These are phyloP conservation scores for Phytophthora pistaciae DNA, from an alignment of 352 stramenopile genomes.

Conservation along the genomic window DNA sequence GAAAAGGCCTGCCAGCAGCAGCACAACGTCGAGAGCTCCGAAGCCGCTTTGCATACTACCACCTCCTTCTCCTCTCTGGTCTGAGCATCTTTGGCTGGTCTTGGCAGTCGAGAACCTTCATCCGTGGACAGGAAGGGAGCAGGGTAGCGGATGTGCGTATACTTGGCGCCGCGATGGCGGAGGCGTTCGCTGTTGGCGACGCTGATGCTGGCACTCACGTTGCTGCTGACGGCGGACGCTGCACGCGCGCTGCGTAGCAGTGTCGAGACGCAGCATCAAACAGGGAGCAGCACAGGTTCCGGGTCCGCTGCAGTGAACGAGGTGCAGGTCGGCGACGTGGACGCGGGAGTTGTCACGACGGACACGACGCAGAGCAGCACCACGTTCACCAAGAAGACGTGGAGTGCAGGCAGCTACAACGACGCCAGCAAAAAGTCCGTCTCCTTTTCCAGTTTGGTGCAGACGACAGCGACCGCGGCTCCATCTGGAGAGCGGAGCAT, in stretches of 20 bases:
- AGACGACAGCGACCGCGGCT: conserved; percentile 5
- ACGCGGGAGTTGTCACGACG: conserved; percentile 28
- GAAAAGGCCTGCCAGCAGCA: conserved; percentile 25
- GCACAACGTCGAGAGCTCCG: conserved; percentile 15
- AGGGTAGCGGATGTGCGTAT: conserved; percentile 32
- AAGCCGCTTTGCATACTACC: conserved; percentile 16
- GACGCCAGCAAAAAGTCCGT: conserved; percentile 27
- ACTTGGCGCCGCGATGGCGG: conserved; percentile 41
- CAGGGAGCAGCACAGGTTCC: conserved; percentile 2
- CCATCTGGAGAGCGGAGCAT: neutral
- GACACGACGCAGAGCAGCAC: conserved; percentile 21
- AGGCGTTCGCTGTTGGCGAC: conserved; percentile 17
- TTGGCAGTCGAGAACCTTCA: conserved; percentile 35
- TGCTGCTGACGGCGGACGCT: conserved; percentile 23
- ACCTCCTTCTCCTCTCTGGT: conserved; percentile 4
- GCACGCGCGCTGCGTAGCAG: conserved; percentile 18
- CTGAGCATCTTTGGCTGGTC: conserved; percentile 7
- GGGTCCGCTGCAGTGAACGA: neutral
- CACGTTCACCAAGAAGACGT: conserved; percentile 12
- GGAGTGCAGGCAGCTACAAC: conserved; percentile 19
- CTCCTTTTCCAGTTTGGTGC: conserved; percentile 29
- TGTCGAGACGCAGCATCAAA: neutral
- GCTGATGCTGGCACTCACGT: conserved; percentile 10
- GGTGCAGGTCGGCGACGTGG: neutral
- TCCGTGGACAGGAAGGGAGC: conserved; percentile 4